Conservation (phyloP, 2,329 filamentous ascomycete genomes). For the Arthrinium puccinioides region DNA sequence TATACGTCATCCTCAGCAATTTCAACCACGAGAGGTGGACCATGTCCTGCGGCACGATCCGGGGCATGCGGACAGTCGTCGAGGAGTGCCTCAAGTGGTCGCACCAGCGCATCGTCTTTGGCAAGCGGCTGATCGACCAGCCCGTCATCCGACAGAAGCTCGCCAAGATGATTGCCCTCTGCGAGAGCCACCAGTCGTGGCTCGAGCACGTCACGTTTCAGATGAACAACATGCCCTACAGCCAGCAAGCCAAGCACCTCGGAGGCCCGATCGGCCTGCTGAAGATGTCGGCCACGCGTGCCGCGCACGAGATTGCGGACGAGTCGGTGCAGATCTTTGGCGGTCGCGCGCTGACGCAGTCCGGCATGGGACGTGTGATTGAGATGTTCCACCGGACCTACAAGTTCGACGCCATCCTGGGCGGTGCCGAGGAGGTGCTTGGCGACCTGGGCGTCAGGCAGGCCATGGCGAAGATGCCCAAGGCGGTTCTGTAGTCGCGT, state of each 20-base stretch:
- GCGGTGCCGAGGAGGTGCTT: slow-evolving; percentile 77
- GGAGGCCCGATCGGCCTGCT: slow-evolving; percentile 77
- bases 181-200: slow-evolving; percentile 80
- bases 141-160: slow-evolving; percentile 81
- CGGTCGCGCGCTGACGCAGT: slow-evolving; percentile 71
- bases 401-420: slow-evolving; percentile 73
- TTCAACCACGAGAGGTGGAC: slow-evolving; percentile 84
- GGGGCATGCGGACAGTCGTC: slow-evolving; percentile 23
- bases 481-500: slow-evolving; percentile 36
- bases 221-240: slow-evolving; percentile 80
- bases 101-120: slow-evolving; percentile 79
- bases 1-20: slow-evolving; percentile 76
- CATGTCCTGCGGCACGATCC: slow-evolving; percentile 49
- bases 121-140: slow-evolving; percentile 75
- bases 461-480: slow-evolving; percentile 78
- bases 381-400: slow-evolving; percentile 82
- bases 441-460: slow-evolving; percentile 77
- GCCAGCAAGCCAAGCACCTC: slow-evolving; percentile 65
- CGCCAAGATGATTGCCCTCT: slow-evolving; percentile 78
- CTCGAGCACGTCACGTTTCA: slow-evolving; percentile 80
- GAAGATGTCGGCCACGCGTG: slow-evolving; percentile 70
- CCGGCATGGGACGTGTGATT: slow-evolving; percentile 74
- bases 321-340: slow-evolving; percentile 83
- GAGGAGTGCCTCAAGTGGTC: slow-evolving; percentile 86
- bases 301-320: slow-evolving; percentile 77